Evolutionary conservation across 192 early-diverging fungal genomes (phyloP).

Genomic region (Rhizophagus prolifer): DNA sequence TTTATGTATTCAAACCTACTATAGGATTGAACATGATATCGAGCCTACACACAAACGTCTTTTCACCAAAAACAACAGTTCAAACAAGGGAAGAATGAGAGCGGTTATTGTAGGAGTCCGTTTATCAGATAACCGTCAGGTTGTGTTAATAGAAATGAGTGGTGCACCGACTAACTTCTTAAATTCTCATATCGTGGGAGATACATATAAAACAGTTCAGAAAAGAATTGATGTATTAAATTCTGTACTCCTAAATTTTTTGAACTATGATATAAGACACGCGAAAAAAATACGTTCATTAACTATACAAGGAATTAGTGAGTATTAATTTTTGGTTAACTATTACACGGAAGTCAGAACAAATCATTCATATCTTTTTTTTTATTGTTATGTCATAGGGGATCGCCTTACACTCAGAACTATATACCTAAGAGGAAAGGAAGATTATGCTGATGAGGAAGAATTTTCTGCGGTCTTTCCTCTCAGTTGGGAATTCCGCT

Average conservation of each 20-base stretch:
- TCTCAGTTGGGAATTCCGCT: no score
- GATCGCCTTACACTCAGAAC: neutral
- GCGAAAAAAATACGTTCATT: no score
- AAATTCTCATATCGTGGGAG: neutral
- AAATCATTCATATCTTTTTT: no score
- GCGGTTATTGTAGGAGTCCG: conserved; percentile 21
- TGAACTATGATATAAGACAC: conserved; percentile 15
- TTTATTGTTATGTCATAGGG: no score
- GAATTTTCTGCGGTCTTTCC: neutral
- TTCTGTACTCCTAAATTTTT: conserved; percentile 13
- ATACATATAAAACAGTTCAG: conserved; percentile 11
- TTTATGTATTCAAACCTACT: no score
- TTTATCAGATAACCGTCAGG: neutral
- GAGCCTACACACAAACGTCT: conserved; percentile 10
- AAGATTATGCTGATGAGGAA: neutral
- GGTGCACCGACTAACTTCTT: neutral
- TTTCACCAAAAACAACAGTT: neutral
- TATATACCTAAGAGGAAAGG: neutral
- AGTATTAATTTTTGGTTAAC: neutral
- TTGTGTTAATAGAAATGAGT: neutral
- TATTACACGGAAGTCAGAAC: no score
- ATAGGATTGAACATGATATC: conserved; percentile 23
- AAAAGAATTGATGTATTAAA: conserved; percentile 17
- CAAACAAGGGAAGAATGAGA: conserved; percentile 12
- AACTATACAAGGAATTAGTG: no score